Base-by-base conservation (phyloP, 176 grass and related monocot species). In the Musa beccarii region DNA sequence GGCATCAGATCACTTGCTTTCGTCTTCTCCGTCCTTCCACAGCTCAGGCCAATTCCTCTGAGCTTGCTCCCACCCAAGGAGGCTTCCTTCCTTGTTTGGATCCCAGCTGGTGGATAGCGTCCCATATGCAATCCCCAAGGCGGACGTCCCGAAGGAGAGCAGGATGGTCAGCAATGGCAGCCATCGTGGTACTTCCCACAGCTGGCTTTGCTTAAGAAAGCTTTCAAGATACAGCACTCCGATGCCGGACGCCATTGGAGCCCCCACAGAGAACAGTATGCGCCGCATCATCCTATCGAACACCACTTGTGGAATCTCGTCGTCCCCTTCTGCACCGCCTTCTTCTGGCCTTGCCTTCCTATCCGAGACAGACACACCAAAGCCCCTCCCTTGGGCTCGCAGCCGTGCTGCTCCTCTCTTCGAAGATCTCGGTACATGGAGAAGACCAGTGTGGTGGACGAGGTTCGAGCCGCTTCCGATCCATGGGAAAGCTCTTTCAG, bases 51-150 rank as follows among this genome's bases (percentile, higher is more conserved):
- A 93, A 78, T 97, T 93, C 52, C 81, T 61, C 74, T 77, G 55
- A 49, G 74, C 86, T 71, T 97, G 85, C 26, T 97, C 90, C 73
- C 92, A 34, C 20, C 94, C 94, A 52, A 97, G 84, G 49, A 93
- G 53, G n/a, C 88, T 93, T 0, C 94, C 94, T 61, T 93, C 86
- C 76, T 26, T 87, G 1, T 90, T 83, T 2, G 88, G 85, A 81
- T 93, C 86, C 94, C 90, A 93, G 82, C 90, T 97, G 7, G 90
- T 71, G 2, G 94, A 87, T 55, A 97, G 84, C 23, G 87, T 93
- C 16, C 90, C 94, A 64, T 91, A 97, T 19, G 90, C 90, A 75
- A 98, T 98, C 16, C 90, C 94, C 8, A 91, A 61, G 19, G 90
- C 85, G 68, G 88, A 92, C 19, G 94, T 89, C 49, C 94, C 94